Base-by-base conservation (phyloP, 1,284 basidiomycete species). In the Ganoderma sinense region DNA sequence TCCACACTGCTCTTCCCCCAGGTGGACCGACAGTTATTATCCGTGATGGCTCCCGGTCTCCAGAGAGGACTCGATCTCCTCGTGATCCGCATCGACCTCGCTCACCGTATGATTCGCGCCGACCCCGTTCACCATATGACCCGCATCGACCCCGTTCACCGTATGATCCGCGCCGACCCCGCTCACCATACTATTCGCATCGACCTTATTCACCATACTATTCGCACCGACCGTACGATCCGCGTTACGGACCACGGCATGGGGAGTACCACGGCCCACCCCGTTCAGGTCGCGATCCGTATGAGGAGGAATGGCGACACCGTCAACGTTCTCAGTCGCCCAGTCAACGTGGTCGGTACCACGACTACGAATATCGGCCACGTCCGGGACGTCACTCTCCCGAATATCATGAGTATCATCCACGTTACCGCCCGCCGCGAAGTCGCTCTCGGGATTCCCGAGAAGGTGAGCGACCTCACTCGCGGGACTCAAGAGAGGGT, bases 51-150 rank as follows among this genome's bases (percentile, higher is more conserved):
- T 18, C 53, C 53, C 53, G 53, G 53, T 33, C 29, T 6, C 31
- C 53, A 18, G 14, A 29, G 4, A 29, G 53, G 31, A 65, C 70
- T 18, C 66, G 36, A 14, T 74, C 72, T 51, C 67, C 66, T 39
- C 70, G 45, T 60, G 72, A 66, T 64, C 67, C 69, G 62, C 66
- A 69, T 67, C 61, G 72, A 14, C 71, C 73, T 26, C 67, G 61
- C 31, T 77, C 48, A 8, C 48, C 48, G 8, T 26, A 26, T 26
- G 48, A 51, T 51, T 11, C 48, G 23, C 51, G 26, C 23, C 55
- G 64, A 41, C 59, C 33, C 58, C 62, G 26, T 10, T 36, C 36
- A 36, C 36, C 36, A 36, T 36, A 36, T 60, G 72, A 64, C 61
- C 66, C 69, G 61, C 66, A 69, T 66, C 62, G 72, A 14, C 71